These are phyloP conservation scores for Leccinellum luteum DNA, from an alignment of 768 basidiomycete species.

Conservation along the genomic window DNA sequence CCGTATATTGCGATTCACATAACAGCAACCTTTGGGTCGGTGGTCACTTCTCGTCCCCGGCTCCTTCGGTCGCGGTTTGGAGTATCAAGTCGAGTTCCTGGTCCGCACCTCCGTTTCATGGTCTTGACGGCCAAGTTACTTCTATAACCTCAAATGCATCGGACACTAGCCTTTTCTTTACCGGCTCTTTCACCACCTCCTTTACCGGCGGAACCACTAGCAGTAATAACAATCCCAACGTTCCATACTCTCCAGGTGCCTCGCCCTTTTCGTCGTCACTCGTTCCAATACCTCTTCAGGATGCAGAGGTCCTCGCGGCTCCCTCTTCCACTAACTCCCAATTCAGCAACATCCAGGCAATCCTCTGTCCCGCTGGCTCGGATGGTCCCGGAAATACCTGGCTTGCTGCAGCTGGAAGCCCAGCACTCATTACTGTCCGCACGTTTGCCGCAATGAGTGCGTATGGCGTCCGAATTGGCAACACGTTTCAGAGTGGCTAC, in stretches of 20 bases:
- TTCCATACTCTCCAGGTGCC: constrained; percentile 78
- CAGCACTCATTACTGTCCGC: constrained; percentile 73
- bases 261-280: constrained; percentile 88
- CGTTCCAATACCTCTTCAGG: constrained; percentile 70
- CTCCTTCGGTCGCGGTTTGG: constrained; percentile 69
- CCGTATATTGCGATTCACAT: constrained; percentile 74
- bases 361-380: constrained; percentile 83
- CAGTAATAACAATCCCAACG: constrained; percentile 79
- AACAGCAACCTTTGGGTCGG: constrained; percentile 74
- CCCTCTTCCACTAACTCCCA: constrained; percentile 60
- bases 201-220: constrained; percentile 53
- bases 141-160: constrained; percentile 78
- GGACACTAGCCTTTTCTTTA: constrained; percentile 74
- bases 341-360: constrained; percentile 61
- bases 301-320: constrained; percentile 54
- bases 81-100: constrained; percentile 61
- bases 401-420: constrained; percentile 72
- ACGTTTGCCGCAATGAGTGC: constrained; percentile 73
- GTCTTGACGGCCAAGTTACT: constrained; percentile 66
- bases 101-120: constrained; percentile 77
- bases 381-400: constrained; percentile 82
- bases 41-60: constrained; percentile 70
- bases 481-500: constrained; percentile 78
- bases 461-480: constrained; percentile 84
- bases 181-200: constrained; percentile 81